Conservation (phyloP, 176 grass and related monocot genomes). For the Ampelocalamus luodianensis region DNA sequence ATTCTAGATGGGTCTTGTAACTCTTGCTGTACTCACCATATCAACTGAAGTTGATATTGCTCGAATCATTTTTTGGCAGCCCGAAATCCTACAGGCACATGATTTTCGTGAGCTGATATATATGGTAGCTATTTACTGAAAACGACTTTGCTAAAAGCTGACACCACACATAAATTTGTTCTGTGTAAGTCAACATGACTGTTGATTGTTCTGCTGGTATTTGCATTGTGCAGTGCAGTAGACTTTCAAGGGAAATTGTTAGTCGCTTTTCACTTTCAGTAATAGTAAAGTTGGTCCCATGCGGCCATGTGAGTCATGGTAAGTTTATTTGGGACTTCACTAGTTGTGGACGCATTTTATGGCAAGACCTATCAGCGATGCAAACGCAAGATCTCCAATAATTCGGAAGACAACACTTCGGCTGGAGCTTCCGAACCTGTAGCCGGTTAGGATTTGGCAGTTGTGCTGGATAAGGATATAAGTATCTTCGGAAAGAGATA, state of each 20-base stretch:
- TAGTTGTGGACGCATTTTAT: too few species aligned
- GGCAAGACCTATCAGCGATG: too few species aligned
- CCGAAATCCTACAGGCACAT: neutral
- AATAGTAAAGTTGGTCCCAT: constrained; percentile 9
- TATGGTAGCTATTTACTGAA: constrained; percentile 17
- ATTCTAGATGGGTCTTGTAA: neutral
- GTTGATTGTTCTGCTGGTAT: constrained; percentile 18
- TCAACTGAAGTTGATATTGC: constrained; percentile 21
- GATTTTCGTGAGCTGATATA: constrained; percentile 20
- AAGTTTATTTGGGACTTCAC: neutral
- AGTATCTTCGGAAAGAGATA: too few species aligned
- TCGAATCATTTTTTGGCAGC: neutral
- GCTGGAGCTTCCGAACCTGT: too few species aligned
- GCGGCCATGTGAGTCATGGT: neutral
- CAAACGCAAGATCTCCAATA: too few species aligned
- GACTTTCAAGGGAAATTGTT: neutral
- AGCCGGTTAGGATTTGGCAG: too few species aligned
- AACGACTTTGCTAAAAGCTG: constrained; percentile 31
- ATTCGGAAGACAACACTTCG: too few species aligned
- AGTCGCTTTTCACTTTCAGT: neutral
- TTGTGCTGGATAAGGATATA: too few species aligned
- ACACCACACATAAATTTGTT: constrained; percentile 26
- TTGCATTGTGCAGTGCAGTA: neutral
- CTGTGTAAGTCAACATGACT: constrained; percentile 30
- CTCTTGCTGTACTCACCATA: neutral